Percentiles rank a stretch among this genome's conserved stretches.
Evolutionary conservation across 2,329 filamentous ascomycete genomes (phyloP).

Genomic region (Pyrenophora teres): DNA sequence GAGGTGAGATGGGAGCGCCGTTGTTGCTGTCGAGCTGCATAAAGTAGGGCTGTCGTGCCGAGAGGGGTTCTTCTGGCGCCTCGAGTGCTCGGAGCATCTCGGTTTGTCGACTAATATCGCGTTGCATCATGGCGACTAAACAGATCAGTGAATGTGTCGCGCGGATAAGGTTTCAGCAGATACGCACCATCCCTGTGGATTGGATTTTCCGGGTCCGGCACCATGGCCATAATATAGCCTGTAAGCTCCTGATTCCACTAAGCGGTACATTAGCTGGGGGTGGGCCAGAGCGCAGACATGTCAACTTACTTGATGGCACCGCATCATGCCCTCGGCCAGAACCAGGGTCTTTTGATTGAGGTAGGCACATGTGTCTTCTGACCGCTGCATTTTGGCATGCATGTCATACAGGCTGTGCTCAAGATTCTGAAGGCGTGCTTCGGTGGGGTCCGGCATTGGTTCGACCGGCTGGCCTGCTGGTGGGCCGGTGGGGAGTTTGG

Average conservation of each 20-base stretch:
- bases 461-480: constrained; percentile 87
- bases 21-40: constrained; percentile 47
- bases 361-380: constrained; percentile 80
- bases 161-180: constrained; percentile 26
- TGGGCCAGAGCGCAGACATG: constrained; percentile 21
- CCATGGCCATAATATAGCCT: constrained; percentile 71
- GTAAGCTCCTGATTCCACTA: constrained; percentile 86
- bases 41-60: constrained; percentile 58
- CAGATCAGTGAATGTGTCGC: constrained; percentile 28
- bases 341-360: constrained; percentile 81
- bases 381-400: constrained; percentile 73
- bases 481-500: constrained; percentile 71
- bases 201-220: constrained; percentile 75
- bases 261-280: constrained; percentile 30
- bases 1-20: constrained; percentile 81
- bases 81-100: constrained; percentile 62
- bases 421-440: constrained; percentile 73
- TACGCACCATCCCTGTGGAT: constrained; percentile 81
- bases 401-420: constrained; percentile 86
- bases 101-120: constrained; percentile 65
- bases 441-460: constrained; percentile 76
- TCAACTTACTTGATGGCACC: constrained; percentile 66
- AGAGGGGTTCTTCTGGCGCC: constrained; percentile 66
- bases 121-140: constrained; percentile 59
- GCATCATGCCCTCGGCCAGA: constrained; percentile 77